Conservation (phyloP, 768 basidiomycete genomes). For the Xerocomellus amylosporus region DNA sequence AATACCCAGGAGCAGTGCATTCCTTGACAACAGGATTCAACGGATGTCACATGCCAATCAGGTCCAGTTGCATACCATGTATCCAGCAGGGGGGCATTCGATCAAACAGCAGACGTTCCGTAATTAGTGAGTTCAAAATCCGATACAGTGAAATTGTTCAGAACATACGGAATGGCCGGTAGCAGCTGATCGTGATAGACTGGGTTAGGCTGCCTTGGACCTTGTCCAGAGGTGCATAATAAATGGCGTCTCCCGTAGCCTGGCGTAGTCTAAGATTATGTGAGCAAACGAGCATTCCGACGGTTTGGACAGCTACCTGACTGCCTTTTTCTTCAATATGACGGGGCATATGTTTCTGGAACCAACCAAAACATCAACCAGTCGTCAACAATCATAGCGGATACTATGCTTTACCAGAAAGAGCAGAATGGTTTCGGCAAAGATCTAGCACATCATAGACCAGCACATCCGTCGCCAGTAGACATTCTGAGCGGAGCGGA, state of each 20-base stretch:
- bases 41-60: background rate
- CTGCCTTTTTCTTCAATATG: slow-evolving; percentile 59
- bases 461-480: slow-evolving; percentile 81
- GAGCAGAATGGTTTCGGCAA: slow-evolving; percentile 49
- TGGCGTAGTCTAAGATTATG: slow-evolving; percentile 42
- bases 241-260: slow-evolving; percentile 49
- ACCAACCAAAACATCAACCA: slow-evolving; percentile 43
- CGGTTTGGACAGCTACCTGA: slow-evolving; percentile 34
- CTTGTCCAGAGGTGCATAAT: slow-evolving; percentile 60
- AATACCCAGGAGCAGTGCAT: slow-evolving; percentile 40
- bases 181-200: slow-evolving; percentile 58
- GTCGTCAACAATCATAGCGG: background rate
- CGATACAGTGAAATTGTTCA: no score
- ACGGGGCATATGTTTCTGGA: slow-evolving; percentile 72
- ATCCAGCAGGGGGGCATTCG: slow-evolving; percentile 71
- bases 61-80: slow-evolving; percentile 49
- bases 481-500: slow-evolving; percentile 38
- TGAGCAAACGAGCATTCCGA: slow-evolving; percentile 1
- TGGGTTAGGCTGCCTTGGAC: slow-evolving; percentile 41
- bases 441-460: slow-evolving; percentile 66
- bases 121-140: background rate
- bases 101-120: slow-evolving; percentile 63
- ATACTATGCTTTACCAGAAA: slow-evolving; percentile 40
- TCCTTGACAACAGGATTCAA: slow-evolving; percentile 26
- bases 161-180: slow-evolving; percentile 66